Evolutionary conservation across 495 filamentous ascomycete species (phyloP).

Genomic region (Pyronema omphalodes): DNA sequence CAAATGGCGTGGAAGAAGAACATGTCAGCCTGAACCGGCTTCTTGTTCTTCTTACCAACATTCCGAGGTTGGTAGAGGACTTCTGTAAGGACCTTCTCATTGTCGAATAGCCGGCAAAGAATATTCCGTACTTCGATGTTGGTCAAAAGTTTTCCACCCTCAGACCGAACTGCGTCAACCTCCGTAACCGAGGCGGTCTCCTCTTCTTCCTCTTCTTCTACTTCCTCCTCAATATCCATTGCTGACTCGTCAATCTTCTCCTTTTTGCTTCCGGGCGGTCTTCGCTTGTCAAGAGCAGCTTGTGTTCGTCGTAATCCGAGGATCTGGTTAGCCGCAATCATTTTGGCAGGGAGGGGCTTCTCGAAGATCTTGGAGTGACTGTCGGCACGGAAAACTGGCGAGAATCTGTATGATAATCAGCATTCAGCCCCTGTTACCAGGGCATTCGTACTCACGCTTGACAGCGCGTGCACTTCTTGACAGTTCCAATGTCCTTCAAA

Average conservation of each 20-base stretch:
- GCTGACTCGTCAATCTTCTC: slow-evolving; percentile 21
- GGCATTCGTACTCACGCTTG: slow-evolving; percentile 33
- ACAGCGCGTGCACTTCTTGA: slow-evolving; percentile 57
- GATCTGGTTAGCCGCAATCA: slow-evolving; percentile 51
- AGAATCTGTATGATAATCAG: slow-evolving; percentile 34
- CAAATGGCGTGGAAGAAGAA: slow-evolving; percentile 77
- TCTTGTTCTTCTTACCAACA: slow-evolving; percentile 30
- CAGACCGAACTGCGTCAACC: neutral
- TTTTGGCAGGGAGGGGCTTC: slow-evolving; percentile 51
- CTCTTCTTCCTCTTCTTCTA: slow-evolving; percentile 29
- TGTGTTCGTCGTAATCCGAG: slow-evolving; percentile 16
- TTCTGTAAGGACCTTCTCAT: slow-evolving; percentile 60
- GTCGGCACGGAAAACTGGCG: slow-evolving; percentile 68
- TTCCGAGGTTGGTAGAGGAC: slow-evolving; percentile 67
- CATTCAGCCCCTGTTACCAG: neutral
- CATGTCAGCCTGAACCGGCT: slow-evolving; percentile 54
- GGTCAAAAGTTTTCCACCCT: slow-evolving; percentile 14
- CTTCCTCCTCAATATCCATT: slow-evolving; percentile 26
- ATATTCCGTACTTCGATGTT: slow-evolving; percentile 29
- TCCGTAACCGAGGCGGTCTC: neutral
- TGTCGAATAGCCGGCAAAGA: slow-evolving; percentile 63
- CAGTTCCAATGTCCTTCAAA: slow-evolving; percentile 42
- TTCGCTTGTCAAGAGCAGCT: slow-evolving; percentile 6
- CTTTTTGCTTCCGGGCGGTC: neutral
- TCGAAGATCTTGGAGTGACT: slow-evolving; percentile 83